Evolutionary conservation across 257 asterid species (phyloP), one percentile per base, ranked within the genome.

Genomic region (Galeopsis tetrahit): DNA sequence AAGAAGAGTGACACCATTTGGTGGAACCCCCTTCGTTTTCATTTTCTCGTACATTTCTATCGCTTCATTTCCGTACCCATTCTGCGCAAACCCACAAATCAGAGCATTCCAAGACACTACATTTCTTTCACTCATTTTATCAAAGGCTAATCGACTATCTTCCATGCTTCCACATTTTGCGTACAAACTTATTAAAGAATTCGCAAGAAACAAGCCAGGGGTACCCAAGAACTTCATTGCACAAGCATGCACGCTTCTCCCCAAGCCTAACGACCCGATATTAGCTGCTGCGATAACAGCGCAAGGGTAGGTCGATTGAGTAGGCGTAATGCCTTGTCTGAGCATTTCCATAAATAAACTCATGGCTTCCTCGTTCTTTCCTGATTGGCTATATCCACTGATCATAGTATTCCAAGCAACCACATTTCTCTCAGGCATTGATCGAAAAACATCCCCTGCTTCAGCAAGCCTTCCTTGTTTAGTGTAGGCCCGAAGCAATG

Each of bases 151-250:
- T 3, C 79, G 79, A 67, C 94, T 77, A 48, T 88, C 97, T 35
- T 80, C 94, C 88, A 86, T 89, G 78, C 83, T 77, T 39, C 98
- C 98, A 77, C 98, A 89, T 82, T 91, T 93, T 4, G 97, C 90
- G 10, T 93, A 91, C 58, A 93, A 86, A 78, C 98, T 91, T 59
- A 89, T 69, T 13, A 91, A 74, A 4, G 98, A 82, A 75, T 90
- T 93, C 3, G 86, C 82, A 39, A 86, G 69, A 71, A 82, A 91
- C 75, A 88, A 52, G 65, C 86, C 76, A 4, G 82, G 78, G 2
- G 73, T 66, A 14, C 92, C 94, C 88, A 89, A 80, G 90, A 77
- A 86, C 82, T 93, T 93, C 31, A 93, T 34, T 2, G 96, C 96
- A 76, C 82, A 86, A 8, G 94, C 95, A 73, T 93, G 98, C 4